Conservation (phyloP, 345 rosid species). For the Gossypium bickii region DNA sequence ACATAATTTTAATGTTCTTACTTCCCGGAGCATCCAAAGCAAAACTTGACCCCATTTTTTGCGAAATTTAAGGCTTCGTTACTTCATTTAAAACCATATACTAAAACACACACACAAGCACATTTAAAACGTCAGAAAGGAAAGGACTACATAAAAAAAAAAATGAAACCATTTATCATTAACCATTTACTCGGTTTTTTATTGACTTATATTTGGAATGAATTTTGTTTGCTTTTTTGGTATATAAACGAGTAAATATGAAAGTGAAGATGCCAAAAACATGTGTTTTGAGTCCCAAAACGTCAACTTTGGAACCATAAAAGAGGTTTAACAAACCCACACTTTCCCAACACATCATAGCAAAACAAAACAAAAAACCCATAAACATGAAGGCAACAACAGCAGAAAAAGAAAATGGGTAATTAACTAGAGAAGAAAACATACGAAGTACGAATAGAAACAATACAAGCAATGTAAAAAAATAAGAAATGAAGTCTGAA, state of each 20-base stretch:
- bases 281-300: neutral
- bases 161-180: too few species aligned
- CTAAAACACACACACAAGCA: neutral
- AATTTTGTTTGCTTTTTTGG: neutral
- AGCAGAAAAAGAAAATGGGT: neutral
- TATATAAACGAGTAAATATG: neutral
- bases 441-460: neutral
- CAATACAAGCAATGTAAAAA: neutral
- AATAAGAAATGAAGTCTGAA: neutral
- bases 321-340: neutral
- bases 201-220: neutral
- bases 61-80: neutral
- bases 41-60: neutral
- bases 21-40: constrained; percentile 1
- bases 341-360: neutral
- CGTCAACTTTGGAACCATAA: constrained; percentile 1
- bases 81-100: neutral
- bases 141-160: neutral
- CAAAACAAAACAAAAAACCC: constrained; percentile 1
- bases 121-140: neutral
- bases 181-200: neutral
- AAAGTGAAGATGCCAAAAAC: neutral
- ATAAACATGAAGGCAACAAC: neutral
- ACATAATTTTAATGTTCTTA: neutral
- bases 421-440: neutral